phyloP scores from a whole-genome alignment of 352 stramenopile genomes.

The Pythium diclinum region DNA sequence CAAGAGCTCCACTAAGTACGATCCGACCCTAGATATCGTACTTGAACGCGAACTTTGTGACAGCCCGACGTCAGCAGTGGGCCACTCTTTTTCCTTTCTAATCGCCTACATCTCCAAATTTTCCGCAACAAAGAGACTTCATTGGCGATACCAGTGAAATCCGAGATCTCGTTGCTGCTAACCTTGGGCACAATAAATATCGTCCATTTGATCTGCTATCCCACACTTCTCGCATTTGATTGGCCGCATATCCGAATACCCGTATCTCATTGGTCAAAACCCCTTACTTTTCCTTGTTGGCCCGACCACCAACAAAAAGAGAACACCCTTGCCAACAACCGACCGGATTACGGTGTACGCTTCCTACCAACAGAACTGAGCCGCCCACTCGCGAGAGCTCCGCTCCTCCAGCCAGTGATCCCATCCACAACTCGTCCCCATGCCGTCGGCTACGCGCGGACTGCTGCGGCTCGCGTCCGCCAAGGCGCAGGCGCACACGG shows the following conservation, averaged over 20 bases:
- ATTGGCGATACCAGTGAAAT: background rate
- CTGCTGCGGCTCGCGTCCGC: constrained; percentile 19
- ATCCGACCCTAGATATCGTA: constrained; percentile 4
- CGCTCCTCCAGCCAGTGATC: constrained; percentile 1
- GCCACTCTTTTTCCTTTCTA: background rate
- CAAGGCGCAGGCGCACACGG: constrained; percentile 2
- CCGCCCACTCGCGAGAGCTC: background rate
- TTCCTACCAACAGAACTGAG: background rate
- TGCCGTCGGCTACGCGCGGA: constrained; percentile 12
- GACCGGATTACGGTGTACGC: background rate
- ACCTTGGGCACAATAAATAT: constrained; percentile 16
- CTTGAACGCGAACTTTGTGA: constrained; percentile 7
- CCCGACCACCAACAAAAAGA: constrained; percentile 22
- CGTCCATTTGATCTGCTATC: background rate
- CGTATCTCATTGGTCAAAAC: constrained; percentile 17
- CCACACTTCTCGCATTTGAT: background rate
- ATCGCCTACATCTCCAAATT: background rate
- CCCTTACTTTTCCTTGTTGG: background rate
- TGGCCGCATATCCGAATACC: constrained; percentile 9
- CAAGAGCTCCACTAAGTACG: background rate
- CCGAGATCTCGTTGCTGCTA: background rate
- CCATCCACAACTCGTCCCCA: background rate
- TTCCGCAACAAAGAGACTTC: constrained; percentile 4
- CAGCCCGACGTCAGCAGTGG: constrained; percentile 3
- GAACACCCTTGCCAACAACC: constrained; percentile 4